These are phyloP conservation scores for Hypsizygus ulmarius DNA, from an alignment of 1,284 basidiomycete species.

Conservation along the genomic window DNA sequence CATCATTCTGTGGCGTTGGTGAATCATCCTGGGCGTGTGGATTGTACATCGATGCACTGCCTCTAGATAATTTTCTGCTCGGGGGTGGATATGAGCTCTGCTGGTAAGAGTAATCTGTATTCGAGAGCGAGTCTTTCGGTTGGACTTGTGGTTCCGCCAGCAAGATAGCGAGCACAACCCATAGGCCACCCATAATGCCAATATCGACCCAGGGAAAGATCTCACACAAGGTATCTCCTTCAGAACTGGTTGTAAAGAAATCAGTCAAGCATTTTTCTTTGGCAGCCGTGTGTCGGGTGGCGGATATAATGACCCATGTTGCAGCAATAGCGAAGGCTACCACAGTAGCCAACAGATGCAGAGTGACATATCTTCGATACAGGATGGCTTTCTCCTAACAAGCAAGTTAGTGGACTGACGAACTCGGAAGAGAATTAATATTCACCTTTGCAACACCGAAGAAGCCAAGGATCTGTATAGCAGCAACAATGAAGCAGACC, in stretches of 20 bases:
- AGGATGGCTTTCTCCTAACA: slow-evolving; percentile 72
- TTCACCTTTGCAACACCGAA: slow-evolving; percentile 75
- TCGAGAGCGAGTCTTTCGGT: slow-evolving; percentile 40
- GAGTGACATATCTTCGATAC: slow-evolving; percentile 72
- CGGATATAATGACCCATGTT: slow-evolving; percentile 79
- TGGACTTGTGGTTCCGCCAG: slow-evolving; percentile 48
- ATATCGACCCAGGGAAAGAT: slow-evolving; percentile 90
- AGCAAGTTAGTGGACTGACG: slow-evolving; percentile 5
- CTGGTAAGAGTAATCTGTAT: slow-evolving; percentile 31
- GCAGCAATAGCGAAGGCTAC: slow-evolving; percentile 74
- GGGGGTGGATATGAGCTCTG: slow-evolving; percentile 30
- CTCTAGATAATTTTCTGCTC: slow-evolving; percentile 11
- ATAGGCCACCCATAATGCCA: slow-evolving; percentile 87
- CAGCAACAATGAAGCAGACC: slow-evolving; percentile 71
- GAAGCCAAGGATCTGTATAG: slow-evolving; percentile 77
- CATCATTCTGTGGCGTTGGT: slow-evolving; percentile 40
- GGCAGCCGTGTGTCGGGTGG: slow-evolving; percentile 68
- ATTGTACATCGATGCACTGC: slow-evolving; percentile 22
- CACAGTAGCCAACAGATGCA: slow-evolving; percentile 60
- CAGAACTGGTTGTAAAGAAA: slow-evolving; percentile 54
- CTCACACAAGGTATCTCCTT: slow-evolving; percentile 72
- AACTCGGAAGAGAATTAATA: neutral
- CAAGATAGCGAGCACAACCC: slow-evolving; percentile 72
- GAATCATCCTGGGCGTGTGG: slow-evolving; percentile 44
- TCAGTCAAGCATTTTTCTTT: slow-evolving; percentile 60